A percentile compares a stretch with the other conserved stretches of the same genome.
These are phyloP conservation scores for sweet orange (Citrus sinensis) DNA, from an alignment of 345 rosid species.

Conservation along the genomic window DNA sequence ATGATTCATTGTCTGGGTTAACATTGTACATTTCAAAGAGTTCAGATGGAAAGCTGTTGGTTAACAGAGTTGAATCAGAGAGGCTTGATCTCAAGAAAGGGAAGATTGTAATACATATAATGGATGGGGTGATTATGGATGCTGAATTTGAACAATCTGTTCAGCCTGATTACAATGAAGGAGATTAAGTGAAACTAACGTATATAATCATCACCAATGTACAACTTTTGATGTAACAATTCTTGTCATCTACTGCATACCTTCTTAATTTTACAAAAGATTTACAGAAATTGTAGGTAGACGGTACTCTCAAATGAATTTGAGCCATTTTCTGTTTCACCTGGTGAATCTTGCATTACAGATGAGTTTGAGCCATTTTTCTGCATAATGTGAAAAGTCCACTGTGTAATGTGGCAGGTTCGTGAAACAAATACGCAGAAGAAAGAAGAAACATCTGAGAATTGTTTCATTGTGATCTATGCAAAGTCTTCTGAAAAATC, in stretches of 20 bases:
- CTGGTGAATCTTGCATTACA: not conserved
- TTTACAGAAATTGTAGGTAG: not conserved
- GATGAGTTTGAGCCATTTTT: not conserved
- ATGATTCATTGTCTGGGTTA: constrained; percentile 70
- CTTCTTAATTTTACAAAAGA: not conserved
- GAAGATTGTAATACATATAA: constrained; percentile 47
- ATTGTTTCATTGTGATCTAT: not conserved
- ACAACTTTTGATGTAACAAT: not conserved
- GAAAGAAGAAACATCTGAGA: not conserved
- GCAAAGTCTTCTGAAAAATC: too few species aligned
- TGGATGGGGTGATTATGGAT: constrained; percentile 87
- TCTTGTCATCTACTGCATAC: not conserved
- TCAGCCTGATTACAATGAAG: constrained; percentile 37
- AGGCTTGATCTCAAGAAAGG: constrained; percentile 46
- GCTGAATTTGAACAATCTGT: constrained; percentile 72
- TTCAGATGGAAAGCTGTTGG: constrained; percentile 42
- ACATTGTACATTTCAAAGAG: constrained; percentile 39
- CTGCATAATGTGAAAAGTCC: not conserved
- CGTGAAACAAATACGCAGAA: not conserved
- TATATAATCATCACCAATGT: not conserved
- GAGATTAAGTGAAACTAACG: constrained; percentile 5
- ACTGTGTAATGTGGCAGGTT: too few species aligned
- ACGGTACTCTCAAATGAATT: not conserved
- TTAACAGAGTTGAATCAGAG: constrained; percentile 55
- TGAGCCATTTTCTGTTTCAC: not conserved